Percentiles rank a stretch among this genome's conserved stretches.
Conservation (phyloP, 2,329 filamentous ascomycete species). For the Falciphora oryzae region DNA sequence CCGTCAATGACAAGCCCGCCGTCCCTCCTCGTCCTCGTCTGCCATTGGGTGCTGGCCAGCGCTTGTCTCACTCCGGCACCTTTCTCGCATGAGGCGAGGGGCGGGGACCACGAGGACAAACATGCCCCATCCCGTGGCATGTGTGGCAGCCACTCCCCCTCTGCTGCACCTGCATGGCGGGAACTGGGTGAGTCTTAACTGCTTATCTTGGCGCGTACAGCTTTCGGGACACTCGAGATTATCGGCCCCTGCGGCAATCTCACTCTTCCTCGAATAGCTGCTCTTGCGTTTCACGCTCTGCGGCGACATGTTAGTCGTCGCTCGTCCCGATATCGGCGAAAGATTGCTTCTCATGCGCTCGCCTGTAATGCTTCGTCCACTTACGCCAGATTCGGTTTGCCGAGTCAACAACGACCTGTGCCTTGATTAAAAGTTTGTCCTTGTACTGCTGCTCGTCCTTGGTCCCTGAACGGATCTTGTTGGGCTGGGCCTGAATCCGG, state of each 20-base stretch:
- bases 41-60: not conserved
- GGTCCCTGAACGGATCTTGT: slow-evolving; percentile 51
- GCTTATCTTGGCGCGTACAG: too few species aligned
- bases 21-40: not conserved
- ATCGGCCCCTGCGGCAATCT: not conserved
- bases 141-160: not conserved
- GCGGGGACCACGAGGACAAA: not conserved
- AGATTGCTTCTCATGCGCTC: slow-evolving; percentile 14
- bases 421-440: slow-evolving; percentile 60
- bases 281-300: slow-evolving; percentile 19
- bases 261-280: slow-evolving; percentile 16
- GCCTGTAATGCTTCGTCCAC: slow-evolving; percentile 21
- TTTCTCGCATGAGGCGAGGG: not conserved
- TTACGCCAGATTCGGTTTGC: slow-evolving; percentile 65
- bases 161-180: not conserved
- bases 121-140: not conserved
- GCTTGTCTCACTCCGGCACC: not conserved
- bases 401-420: slow-evolving; percentile 60
- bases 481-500: slow-evolving; percentile 53
- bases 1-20: not conserved
- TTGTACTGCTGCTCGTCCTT: slow-evolving; percentile 54
- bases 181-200: not conserved
- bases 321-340: slow-evolving; percentile 41
- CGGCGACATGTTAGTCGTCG: slow-evolving; percentile 2
- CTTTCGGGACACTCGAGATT: not conserved